Base-by-base conservation (phyloP, 164 flowering plant genomes). In the Stephania yunnanensis region DNA sequence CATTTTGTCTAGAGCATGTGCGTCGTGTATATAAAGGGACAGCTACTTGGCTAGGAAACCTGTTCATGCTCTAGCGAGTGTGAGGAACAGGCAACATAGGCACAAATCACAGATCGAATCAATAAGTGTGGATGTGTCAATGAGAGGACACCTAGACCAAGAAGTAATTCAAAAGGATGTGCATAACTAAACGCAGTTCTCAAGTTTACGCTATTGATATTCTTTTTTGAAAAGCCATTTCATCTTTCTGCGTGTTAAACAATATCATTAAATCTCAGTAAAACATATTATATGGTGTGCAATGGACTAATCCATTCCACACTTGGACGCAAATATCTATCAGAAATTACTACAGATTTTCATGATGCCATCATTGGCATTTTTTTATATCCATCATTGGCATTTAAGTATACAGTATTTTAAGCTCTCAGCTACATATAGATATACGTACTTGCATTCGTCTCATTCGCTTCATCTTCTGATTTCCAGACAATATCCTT, bases 401-500 rank as follows among this genome's bases (percentile, higher is more conserved):
- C 25, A 4, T n/a, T n/a, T n/a, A 63, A 36, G 45, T 65, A 66
- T n/a, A 71, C 10, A 72, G 20, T 31, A 55, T 72, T 53, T 15
- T 4, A 3, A 30, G 9, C 36, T 44, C 44, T 46, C 1, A 71
- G 11, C 31, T 66, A 6, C 31, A 72, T 19, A 15, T 17, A 20
- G 4, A 4, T 58, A 22, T 68, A 64, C 78, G 42, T 72, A 78
- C 78, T 77, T 31, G 61, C 72, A 31, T 52, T 77, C 20, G 53
- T 61, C 72, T 74, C 83, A 58, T 78, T 77, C 31, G 58, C 64
- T 70, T 79, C 84, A 70, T 81, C 85, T 10, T 81, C 89, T 4
- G 84, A 64, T 76, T 81, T 85, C 92, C 90, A 89, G 29, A 89
- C 86, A 1, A 89, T 81, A 65, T 89, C 91, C 78, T 85, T 83